Percentiles rank a stretch among this genome's conserved stretches.
Conservation (phyloP, 2,329 filamentous ascomycete genomes). For the Exophiala bonariae region DNA sequence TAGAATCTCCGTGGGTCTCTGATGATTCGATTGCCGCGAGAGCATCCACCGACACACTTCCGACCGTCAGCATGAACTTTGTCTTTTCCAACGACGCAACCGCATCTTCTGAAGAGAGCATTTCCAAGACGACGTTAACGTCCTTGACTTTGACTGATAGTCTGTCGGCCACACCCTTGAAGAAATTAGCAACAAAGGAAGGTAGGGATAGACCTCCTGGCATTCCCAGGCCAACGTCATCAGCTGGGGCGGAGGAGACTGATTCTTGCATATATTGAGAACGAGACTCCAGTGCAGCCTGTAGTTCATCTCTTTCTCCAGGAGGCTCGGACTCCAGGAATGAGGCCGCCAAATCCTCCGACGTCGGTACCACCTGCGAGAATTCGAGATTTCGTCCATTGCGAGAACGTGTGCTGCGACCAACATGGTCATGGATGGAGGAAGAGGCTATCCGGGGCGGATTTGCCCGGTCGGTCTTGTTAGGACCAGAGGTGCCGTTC, state of each 20-base stretch:
- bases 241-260: conserved; percentile 47
- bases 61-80: conserved; percentile 23
- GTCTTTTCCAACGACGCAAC: conserved; percentile 15
- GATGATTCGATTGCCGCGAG: conserved; percentile 4
- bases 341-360: conserved; percentile 60
- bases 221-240: conserved; percentile 53
- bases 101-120: conserved; percentile 10
- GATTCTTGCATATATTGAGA: conserved; percentile 54
- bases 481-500: conserved; percentile 46
- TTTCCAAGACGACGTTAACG: conserved; percentile 34
- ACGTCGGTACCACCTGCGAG: conserved; percentile 47
- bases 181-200: conserved; percentile 58
- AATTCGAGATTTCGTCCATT: conserved; percentile 9
- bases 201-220: conserved; percentile 57
- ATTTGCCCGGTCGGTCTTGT: conserved; percentile 27
- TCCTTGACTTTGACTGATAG: conserved; percentile 55
- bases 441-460: conserved; percentile 22
- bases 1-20: conserved; percentile 4
- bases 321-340: conserved; percentile 60
- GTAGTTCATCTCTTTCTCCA: conserved; percentile 58
- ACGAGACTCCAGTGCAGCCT: conserved; percentile 56
- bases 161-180: conserved; percentile 60
- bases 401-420: conserved; percentile 14
- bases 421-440: conserved; percentile 30
- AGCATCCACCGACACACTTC: conserved; percentile 15